Percentiles rank a stretch among this genome's conserved stretches.
Conservation (phyloP, 352 stramenopile genomes). For the Globisporangium sylvaticum region DNA sequence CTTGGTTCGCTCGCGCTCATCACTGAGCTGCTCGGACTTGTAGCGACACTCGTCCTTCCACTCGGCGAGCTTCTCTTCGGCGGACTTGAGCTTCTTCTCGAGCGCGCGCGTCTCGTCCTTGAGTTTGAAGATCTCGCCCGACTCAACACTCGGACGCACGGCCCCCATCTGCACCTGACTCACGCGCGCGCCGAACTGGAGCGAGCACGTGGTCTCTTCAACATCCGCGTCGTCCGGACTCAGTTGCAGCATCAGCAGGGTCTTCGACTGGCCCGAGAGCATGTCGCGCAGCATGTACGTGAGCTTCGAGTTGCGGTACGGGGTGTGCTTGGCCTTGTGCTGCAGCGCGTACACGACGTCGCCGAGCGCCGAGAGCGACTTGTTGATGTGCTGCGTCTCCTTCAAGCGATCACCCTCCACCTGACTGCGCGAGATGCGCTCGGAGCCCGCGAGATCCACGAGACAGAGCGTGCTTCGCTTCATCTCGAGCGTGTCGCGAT, state of each 20-base stretch:
- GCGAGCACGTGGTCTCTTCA: constrained; percentile 87
- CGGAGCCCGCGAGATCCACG: constrained; percentile 97
- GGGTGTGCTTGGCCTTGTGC: constrained; percentile 91
- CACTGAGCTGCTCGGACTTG: constrained; percentile 43
- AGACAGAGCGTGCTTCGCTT: constrained; percentile 92
- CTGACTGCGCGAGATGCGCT: constrained; percentile 88
- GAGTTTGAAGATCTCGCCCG: constrained; percentile 63
- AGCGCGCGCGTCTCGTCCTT: constrained; percentile 62
- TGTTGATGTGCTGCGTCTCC: constrained; percentile 99
- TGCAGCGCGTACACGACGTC: constrained; percentile 95
- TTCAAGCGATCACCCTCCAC: constrained; percentile 88
- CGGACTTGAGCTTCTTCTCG: constrained; percentile 26
- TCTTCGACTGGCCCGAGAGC: constrained; percentile 89
- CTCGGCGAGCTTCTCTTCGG: constrained; percentile 30
- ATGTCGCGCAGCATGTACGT: constrained; percentile 93
- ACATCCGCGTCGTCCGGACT: constrained; percentile 76
- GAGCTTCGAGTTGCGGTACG: constrained; percentile 95
- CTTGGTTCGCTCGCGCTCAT: constrained; percentile 37
- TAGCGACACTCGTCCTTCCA: constrained; percentile 48
- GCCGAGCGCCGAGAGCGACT: constrained; percentile 94
- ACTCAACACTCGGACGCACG: constrained; percentile 77
- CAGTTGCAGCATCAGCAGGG: constrained; percentile 90
- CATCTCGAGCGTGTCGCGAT: constrained; percentile 62
- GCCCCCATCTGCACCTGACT: constrained; percentile 88
- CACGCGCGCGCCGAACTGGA: constrained; percentile 88